These are phyloP conservation scores for Mycena epipterygia DNA, from an alignment of 768 basidiomycete species.

Conservation along the genomic window DNA sequence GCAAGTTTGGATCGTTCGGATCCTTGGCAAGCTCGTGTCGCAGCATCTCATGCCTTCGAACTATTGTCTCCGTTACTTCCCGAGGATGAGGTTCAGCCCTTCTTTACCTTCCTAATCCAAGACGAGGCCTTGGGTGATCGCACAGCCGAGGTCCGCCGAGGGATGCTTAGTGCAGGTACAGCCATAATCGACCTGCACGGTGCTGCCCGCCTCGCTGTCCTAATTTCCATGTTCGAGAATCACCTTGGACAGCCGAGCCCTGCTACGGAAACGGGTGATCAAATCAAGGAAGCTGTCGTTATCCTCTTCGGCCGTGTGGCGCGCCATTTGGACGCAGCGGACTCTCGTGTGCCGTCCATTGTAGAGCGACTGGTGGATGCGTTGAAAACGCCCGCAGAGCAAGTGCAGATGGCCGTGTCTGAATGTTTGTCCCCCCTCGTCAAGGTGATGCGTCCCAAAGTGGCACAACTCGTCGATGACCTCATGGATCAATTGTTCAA, in stretches of 20 bases:
- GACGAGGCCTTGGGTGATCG: conserved; percentile 92
- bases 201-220: conserved; percentile 71
- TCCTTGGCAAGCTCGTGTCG: conserved; percentile 88
- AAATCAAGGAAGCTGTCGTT: conserved; percentile 94
- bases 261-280: conserved; percentile 82
- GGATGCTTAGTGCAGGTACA: conserved; percentile 90
- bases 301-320: conserved; percentile 96
- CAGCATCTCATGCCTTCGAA: conserved; percentile 78
- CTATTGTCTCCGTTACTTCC: conserved; percentile 77
- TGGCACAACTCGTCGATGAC: conserved; percentile 76
- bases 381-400: conserved; percentile 93
- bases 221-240: conserved; percentile 87
- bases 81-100: conserved; percentile 69
- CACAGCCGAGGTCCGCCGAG: conserved; percentile 81
- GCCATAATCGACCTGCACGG: conserved; percentile 89
- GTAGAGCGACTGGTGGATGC: conserved; percentile 91
- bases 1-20: conserved; percentile 89
- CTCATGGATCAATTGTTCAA: conserved; percentile 84
- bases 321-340: conserved; percentile 83
- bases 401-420: conserved; percentile 96
- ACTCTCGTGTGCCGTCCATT: conserved; percentile 83
- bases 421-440: conserved; percentile 95
- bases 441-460: conserved; percentile 71
- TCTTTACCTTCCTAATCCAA: conserved; percentile 91
- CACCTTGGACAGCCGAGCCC: conserved; percentile 71